A percentile compares a stretch with the other conserved stretches of the same genome.
phyloP scores from a whole-genome alignment of 106 monocot genomes.

The Acorus calamus region DNA sequence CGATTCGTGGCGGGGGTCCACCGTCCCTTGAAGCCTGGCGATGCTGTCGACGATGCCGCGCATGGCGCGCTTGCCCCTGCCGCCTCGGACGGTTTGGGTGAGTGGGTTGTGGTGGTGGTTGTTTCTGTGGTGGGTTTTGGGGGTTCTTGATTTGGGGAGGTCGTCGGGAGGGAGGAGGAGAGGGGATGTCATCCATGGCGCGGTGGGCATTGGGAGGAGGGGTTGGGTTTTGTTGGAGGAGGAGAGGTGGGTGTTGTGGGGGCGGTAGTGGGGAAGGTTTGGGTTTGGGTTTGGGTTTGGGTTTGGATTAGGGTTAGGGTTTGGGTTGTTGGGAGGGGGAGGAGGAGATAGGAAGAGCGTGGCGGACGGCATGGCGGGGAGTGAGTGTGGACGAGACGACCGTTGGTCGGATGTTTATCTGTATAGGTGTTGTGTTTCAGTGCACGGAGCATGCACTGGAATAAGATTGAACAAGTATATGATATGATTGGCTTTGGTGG shows the following conservation, averaged over 20 bases:
- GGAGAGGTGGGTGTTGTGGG: background rate
- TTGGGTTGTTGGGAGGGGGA: background rate
- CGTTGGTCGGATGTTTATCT: too few relatives aligned
- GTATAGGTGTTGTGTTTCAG: too few relatives aligned
- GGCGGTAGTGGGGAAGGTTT: conserved; percentile 30
- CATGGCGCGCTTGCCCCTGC: conserved; percentile 45
- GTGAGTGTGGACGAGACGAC: conserved; percentile 3
- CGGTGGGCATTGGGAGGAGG: conserved; percentile 29
- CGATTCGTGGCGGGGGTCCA: background rate
- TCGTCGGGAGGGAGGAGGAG: conserved; percentile 29
- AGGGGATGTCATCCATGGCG: conserved; percentile 70
- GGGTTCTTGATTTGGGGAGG: conserved; percentile 14
- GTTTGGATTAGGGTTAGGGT: background rate
- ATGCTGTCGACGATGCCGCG: conserved; percentile 42
- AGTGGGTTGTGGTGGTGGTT: conserved; percentile 12
- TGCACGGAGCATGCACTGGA: too few relatives aligned
- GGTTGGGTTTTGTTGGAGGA: background rate
- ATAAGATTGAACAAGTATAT: too few relatives aligned
- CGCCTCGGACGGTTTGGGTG: conserved; percentile 41
- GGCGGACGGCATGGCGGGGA: background rate
- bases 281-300: conserved; percentile 20
- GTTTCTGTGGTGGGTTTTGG: conserved; percentile 8
- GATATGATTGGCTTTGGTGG: too few relatives aligned
- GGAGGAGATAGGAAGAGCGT: background rate
- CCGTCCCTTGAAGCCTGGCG: conserved; percentile 24